A percentile compares a stretch with the other conserved stretches of the same genome.
Evolutionary conservation across 2,329 filamentous ascomycete genomes (phyloP).

Genomic region (Cladophialophora bantiana): DNA sequence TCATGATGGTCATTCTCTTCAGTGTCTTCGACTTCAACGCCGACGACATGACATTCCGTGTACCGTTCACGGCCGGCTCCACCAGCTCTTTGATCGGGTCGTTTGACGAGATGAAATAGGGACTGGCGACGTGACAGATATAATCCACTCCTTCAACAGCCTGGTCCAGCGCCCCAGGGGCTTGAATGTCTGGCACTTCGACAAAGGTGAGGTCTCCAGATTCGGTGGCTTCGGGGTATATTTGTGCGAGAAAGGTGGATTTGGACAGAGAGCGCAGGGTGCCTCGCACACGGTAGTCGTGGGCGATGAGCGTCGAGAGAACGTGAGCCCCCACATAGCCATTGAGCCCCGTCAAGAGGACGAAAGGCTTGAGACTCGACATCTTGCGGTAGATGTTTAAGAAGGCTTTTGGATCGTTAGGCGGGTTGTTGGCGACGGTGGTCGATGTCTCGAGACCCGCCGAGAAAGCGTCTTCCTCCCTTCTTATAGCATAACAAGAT

Average conservation of each 20-base stretch:
- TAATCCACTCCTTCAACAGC: slow-evolving; percentile 26
- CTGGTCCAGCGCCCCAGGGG: slow-evolving; percentile 30
- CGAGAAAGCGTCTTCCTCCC: background rate
- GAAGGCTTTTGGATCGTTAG: background rate
- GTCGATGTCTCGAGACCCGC: background rate
- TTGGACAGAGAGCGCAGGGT: slow-evolving; percentile 32
- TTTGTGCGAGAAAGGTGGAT: slow-evolving; percentile 19
- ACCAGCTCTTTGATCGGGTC: slow-evolving; percentile 44
- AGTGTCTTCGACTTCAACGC: slow-evolving; percentile 38
- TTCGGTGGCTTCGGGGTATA: slow-evolving; percentile 16
- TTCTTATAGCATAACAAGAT: background rate
- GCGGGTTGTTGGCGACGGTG: background rate
- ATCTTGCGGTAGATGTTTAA: background rate
- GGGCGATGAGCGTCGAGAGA: slow-evolving; percentile 20
- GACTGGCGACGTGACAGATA: slow-evolving; percentile 39
- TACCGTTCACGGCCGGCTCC: slow-evolving; percentile 40
- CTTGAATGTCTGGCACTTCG: slow-evolving; percentile 28
- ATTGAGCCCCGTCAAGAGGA: slow-evolving; percentile 34
- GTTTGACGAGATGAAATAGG: slow-evolving; percentile 35
- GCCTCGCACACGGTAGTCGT: slow-evolving; percentile 27
- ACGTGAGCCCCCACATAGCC: slow-evolving; percentile 34
- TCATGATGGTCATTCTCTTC: slow-evolving; percentile 56
- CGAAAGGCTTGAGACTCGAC: slow-evolving; percentile 23
- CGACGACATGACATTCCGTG: slow-evolving; percentile 39
- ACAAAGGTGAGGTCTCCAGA: slow-evolving; percentile 27